Evolutionary conservation across 1,284 basidiomycete genomes (phyloP).

Genomic region (Ceratorhiza oryzae-sativae): DNA sequence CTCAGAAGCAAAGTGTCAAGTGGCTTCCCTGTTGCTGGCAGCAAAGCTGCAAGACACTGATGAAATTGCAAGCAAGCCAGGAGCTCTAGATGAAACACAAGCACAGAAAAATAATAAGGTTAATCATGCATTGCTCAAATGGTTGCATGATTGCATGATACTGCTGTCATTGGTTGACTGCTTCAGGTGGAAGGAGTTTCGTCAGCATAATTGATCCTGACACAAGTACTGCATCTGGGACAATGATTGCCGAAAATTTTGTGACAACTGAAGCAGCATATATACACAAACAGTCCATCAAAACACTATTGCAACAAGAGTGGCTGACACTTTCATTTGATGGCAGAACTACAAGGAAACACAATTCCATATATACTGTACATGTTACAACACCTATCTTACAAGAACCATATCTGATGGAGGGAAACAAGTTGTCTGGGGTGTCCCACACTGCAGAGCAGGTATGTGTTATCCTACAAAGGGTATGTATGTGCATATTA

Average conservation of each 20-base stretch:
- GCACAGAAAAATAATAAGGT: neutral
- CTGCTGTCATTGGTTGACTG: constrained; percentile 8
- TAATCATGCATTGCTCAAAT: constrained; percentile 28
- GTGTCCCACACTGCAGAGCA: constrained; percentile 29
- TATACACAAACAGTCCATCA: neutral
- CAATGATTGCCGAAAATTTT: constrained; percentile 8
- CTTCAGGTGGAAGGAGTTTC: constrained; percentile 12
- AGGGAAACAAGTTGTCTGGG: constrained; percentile 43
- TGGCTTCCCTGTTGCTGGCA: constrained; percentile 6
- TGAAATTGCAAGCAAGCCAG: neutral
- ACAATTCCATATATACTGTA: constrained; percentile 46
- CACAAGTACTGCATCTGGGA: neutral
- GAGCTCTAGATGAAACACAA: neutral
- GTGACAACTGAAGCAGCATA: constrained; percentile 29
- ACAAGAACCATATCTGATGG: constrained; percentile 43
- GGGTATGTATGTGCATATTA: constrained; percentile 8
- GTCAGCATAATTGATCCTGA: neutral
- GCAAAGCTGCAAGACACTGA: neutral
- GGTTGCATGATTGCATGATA: constrained; percentile 17
- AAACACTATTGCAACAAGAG: constrained; percentile 15
- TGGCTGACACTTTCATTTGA: constrained; percentile 44
- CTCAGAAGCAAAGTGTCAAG: neutral
- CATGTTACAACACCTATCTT: constrained; percentile 45
- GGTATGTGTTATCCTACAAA: constrained; percentile 1
- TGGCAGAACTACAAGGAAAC: constrained; percentile 42